These are phyloP conservation scores for Chalaropsis ovoidea DNA, from an alignment of 2,329 filamentous ascomycete genomes.

Conservation along the genomic window DNA sequence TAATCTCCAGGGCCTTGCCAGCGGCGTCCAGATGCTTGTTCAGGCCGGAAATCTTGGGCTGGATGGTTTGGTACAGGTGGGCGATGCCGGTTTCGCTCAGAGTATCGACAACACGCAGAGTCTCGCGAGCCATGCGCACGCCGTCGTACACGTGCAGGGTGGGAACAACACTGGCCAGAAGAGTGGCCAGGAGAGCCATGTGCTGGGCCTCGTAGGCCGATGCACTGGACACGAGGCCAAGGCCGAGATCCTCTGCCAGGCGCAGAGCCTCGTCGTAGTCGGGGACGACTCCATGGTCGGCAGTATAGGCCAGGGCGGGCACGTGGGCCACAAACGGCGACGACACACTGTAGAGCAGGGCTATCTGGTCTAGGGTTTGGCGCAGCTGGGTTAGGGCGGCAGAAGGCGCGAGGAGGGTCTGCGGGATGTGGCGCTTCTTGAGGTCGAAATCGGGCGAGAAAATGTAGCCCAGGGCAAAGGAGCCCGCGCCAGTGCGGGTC, in stretches of 20 bases:
- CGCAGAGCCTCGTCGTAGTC: slow-evolving; percentile 77
- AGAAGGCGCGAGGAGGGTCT: slow-evolving; percentile 79
- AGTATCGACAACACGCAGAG: slow-evolving; percentile 70
- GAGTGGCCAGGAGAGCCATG: slow-evolving; percentile 79
- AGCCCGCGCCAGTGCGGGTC: slow-evolving; percentile 78
- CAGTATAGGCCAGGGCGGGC: slow-evolving; percentile 76
- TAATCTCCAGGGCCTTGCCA: slow-evolving; percentile 58
- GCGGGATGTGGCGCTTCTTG: slow-evolving; percentile 80
- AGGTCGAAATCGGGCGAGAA: slow-evolving; percentile 96
- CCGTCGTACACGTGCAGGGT: slow-evolving; percentile 84
- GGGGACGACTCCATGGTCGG: slow-evolving; percentile 60
- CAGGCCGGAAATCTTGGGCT: slow-evolving; percentile 50
- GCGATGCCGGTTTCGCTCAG: slow-evolving; percentile 61
- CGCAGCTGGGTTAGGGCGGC: slow-evolving; percentile 72
- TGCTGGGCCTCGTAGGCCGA: slow-evolving; percentile 91
- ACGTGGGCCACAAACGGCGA: slow-evolving; percentile 90
- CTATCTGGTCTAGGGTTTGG: slow-evolving; percentile 78
- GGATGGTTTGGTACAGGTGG: slow-evolving; percentile 56
- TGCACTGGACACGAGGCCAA: slow-evolving; percentile 73
- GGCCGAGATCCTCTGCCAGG: slow-evolving; percentile 77
- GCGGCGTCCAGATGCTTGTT: slow-evolving; percentile 63
- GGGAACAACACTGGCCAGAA: slow-evolving; percentile 68
- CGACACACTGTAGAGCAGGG: slow-evolving; percentile 79
- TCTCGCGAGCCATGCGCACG: slow-evolving; percentile 71
- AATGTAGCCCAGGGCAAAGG: slow-evolving; percentile 88